Evolutionary conservation across 2,329 filamentous ascomycete species (phyloP), one percentile per base, ranked within the genome.

Genomic region (Aspergillus puulaauensis): DNA sequence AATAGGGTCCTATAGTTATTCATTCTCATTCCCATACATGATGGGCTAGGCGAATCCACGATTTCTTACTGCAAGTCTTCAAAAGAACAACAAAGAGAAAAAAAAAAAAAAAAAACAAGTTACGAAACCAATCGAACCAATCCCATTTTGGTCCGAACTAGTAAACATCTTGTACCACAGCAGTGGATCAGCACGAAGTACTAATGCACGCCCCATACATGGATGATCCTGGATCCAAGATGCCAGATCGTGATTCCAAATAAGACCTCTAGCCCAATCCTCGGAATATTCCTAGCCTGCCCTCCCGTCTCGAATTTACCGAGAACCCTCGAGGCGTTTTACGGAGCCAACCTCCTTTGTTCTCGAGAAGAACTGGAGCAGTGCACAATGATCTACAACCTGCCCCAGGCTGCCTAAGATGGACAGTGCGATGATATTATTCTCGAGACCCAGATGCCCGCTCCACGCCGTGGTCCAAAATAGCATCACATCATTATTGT

Each of bases 221-320:
- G 27, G 46, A 37, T 48, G 14, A 31, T 31, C 27, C 27, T 4
- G 9, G 45, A 48, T 31, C 27, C 27, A 11, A 31, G 45, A 48
- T 48, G 27, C 46, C 46, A 48, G 46, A 48, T 48, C 27, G 17
- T 23, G 31, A 48, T 48, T 48, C 46, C 46, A 48, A 48, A 48
- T 48, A 21, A 21, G 21, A 48, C n/a, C 31, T 43, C 31, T 3
- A 37, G 35, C 35, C 35, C 35, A 37, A 31, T 31, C 27, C 45
- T 47, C 45, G 45, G 45, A 47, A 47, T n/a, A 35, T 35, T 47
- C 24, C 45, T 21, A 15, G 27, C 45, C 45, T 47, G 27, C n/a
- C 4, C 27, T 31, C 27, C 27, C 27, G 9, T 31, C 9, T 31
- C 9, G 9, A 9, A 31, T 11, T 31, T 31, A 11, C 27, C 27